Evolutionary conservation across 208 protist species (phyloP).

Genomic region (Trypanosoma conorhini): DNA sequence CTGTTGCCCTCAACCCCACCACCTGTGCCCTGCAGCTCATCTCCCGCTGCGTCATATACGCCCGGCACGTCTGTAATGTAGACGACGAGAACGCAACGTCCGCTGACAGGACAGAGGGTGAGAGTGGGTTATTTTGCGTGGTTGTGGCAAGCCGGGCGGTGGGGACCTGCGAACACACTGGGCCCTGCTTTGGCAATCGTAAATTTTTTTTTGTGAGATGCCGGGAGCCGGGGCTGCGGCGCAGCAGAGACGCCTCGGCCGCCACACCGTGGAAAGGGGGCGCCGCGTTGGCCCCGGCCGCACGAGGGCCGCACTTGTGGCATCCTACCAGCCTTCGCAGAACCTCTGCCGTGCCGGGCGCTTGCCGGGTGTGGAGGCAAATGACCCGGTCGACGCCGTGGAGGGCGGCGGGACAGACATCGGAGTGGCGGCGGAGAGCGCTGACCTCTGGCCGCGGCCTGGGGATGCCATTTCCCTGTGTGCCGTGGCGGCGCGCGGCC

Average conservation of each 20-base stretch:
- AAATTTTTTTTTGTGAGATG: slow-evolving; percentile 71
- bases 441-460: not conserved
- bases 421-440: not conserved
- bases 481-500: not conserved
- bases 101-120: not conserved
- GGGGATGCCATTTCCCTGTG: not conserved
- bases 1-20: slow-evolving; percentile 50
- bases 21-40: slow-evolving; percentile 62
- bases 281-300: not conserved
- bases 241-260: not conserved
- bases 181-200: slow-evolving; percentile 75
- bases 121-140: slow-evolving; percentile 43
- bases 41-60: slow-evolving; percentile 56
- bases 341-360: not conserved
- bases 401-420: not conserved
- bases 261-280: not conserved
- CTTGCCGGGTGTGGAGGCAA: not conserved
- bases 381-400: not conserved
- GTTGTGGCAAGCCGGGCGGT: slow-evolving; percentile 62
- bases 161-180: slow-evolving; percentile 50
- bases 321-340: not conserved
- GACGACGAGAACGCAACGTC: slow-evolving; percentile 29
- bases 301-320: not conserved
- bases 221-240: not conserved
- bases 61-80: slow-evolving; percentile 38